Evolutionary conservation across 2,329 filamentous ascomycete genomes (phyloP), one percentile per base, ranked within the genome.

Genomic region (Neofusicoccum kwambonambiense): DNA sequence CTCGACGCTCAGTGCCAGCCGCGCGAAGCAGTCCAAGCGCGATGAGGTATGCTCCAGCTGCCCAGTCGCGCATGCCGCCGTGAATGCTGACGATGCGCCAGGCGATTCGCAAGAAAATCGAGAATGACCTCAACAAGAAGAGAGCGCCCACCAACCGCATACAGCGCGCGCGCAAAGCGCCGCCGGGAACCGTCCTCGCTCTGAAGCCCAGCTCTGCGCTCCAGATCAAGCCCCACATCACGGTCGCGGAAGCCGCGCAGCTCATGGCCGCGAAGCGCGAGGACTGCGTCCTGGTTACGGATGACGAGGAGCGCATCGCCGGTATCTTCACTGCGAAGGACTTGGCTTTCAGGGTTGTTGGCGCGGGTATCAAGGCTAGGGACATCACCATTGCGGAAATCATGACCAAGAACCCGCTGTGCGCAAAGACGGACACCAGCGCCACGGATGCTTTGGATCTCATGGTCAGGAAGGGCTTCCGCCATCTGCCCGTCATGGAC

Each of bases 311-410:
- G 74, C 88, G 95, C 52, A 99, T 99, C 80, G 92, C 95, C 50
- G 95, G 95, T 81, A 99, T 99, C 77, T 99, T 99, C 78, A 99
- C 95, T 0, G 95, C 95, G 70, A 99, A 99, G 83, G 95, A 99
- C 83, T 84, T 99, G 75, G 95, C 95, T 17, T 99, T 98, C 83
- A 89, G 95, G 65, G 95, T 99, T 11, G 94, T 99, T 31, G 95
- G 94, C 64, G 88, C 89, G 64, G 95, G 95, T 34, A 85, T 93
- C 73, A 96, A 97, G 82, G 91, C 95, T 37, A 90, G 87, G 77
- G 92, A 89, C 75, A 88, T 98, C 71, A 96, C 92, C 22, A 97
- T 99, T 76, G 91, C 93, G 70, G 93, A 98, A 76, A 99, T 99
- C 78, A 99, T 99, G 95, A 99, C 95, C 76, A 97, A 98, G 84